Percentiles rank a stretch among this genome's conserved stretches.
Conservation (phyloP, 1,139 yeast species). For the Nakaseomyces kungkrabaensis region DNA sequence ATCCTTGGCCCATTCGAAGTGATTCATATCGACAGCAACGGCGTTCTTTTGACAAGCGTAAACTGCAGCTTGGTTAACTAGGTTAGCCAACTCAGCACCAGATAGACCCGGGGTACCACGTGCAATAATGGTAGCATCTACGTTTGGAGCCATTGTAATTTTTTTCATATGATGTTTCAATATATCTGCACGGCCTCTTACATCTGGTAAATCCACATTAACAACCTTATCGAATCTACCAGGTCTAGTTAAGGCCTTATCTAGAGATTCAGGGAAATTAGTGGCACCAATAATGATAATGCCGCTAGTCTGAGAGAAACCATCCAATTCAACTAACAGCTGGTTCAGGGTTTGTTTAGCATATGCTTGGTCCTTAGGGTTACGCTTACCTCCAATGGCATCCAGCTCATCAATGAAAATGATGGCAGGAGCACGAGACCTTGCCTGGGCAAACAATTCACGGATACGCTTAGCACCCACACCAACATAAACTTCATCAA, state of each 20-base stretch:
- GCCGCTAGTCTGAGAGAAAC: conserved; percentile 87
- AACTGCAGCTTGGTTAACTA: conserved; percentile 96
- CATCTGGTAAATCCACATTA: conserved; percentile 93
- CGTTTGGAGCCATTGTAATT: conserved; percentile 74
- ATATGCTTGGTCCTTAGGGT: conserved; percentile 95
- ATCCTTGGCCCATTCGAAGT: conserved; percentile 98
- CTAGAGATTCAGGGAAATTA: conserved; percentile 92
- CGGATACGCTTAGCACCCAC: conserved; percentile 98
- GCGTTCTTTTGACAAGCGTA: conserved; percentile 92
- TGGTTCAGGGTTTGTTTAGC: conserved; percentile 96
- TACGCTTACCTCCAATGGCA: conserved; percentile 97
- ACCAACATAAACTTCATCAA: conserved; percentile 95
- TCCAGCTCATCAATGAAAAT: conserved; percentile 94
- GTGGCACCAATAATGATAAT: conserved; percentile 97
- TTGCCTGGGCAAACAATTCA: conserved; percentile 84
- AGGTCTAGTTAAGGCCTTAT: conserved; percentile 95
- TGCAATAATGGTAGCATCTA: conserved; percentile 82
- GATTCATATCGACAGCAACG: conserved; percentile 78
- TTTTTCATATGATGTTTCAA: conserved; percentile 86
- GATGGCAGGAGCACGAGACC: conserved; percentile 94
- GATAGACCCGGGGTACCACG: conserved; percentile 96
- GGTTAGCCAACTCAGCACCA: conserved; percentile 93
- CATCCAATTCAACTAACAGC: conserved; percentile 89
- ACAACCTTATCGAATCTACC: conserved; percentile 97
- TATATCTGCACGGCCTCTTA: conserved; percentile 91